Evolutionary conservation across 148 eudicot genomes (phyloP), one percentile per base, ranked within the genome.

Genomic region (Pouteria glomerata): DNA sequence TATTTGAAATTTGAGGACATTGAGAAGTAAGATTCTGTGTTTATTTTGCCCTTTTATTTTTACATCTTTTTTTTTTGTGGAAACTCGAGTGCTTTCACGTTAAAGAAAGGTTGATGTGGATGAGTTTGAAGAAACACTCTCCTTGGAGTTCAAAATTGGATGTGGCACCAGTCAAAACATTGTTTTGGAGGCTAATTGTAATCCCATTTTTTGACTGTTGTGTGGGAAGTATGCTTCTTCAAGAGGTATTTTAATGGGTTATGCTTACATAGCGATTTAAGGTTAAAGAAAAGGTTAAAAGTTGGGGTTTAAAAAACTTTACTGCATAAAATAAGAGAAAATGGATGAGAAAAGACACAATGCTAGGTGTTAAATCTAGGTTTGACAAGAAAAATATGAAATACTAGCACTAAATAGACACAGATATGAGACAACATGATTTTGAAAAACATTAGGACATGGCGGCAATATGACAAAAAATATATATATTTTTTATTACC

Each of bases 1-100:
- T 91, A 91, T 86, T 82, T 88, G 69, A 88, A 84, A 60, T 91
- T 89, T 79, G 93, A 86, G 66, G 98, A 89, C 77, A 84, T 91
- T 75, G 96, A 91, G 77, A 84, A 73, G 98, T 94, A 88, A 86
- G 97, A 73, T 79, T 52, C 50, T 72, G 21, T 71, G 27, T 8
- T 72, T 34, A 60, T 69, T 63, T 30, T 64, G 16, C 45, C 35
- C 41, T 35, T 14, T 70, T 53, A 58, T 8, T 68, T n/a, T 48
- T 59, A 58, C 57, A 24, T 63, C 33, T 63, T 76, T 34, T 34
- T 33, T 61, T 61, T 70, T n/a, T 15, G 26, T 42, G n/a, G 19
- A 58, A 8, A 14, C 59, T n/a, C 51, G 59, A 37, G 51, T 53
- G 24, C 39, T 55, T 14, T 5, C 26, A 37, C 27, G 35, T 8